Evolutionary conservation across 495 filamentous ascomycete genomes (phyloP), one percentile per base, ranked within the genome.

Genomic region (Hypomontagnella submonticulosa): DNA sequence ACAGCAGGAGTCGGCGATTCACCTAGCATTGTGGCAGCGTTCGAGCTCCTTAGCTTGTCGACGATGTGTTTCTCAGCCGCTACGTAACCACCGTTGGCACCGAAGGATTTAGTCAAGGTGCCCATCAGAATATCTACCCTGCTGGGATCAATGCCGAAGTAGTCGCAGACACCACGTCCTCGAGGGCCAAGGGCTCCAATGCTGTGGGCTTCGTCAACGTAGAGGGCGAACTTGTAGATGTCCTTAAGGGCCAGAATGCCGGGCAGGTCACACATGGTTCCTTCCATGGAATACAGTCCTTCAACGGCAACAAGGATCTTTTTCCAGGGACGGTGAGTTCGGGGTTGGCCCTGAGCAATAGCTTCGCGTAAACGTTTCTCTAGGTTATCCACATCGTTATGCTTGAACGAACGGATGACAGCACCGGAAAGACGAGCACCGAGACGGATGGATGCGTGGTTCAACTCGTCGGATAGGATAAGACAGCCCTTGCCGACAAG

Each of bases 211-310:
- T 99, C 95, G 72, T 99, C 95, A 51, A 99, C 83, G 63, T 96
- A 99, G 12, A 99, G 85, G 71, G 91, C 82, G 80, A 96, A 98
- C 82, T 96, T 98, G 85, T 99, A 99, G 70, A 90, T 92, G 73
- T 88, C 90, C 82, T 95, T 97, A 68, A 99, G 83, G 36, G 81
- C 82, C 58, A 99, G 75, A 38, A 99, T 76, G 57, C 91, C 92
- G 11, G 94, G 95, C 27, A 99, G 85, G 71, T 99, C 93, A 75
- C 90, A 92, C 93, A 99, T 97, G 42, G 93, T 97, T 30, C 95
- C 95, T 77, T 99, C 95, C 95, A 99, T 99, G 1, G 93, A 97
- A 80, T 99, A 99, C 0, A 99, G 85, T 59, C 95, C 95, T 74
- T 99, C 95, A 36, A 99, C 92, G 33, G 93, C 93, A 49, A 99